Percentiles rank a stretch among this genome's conserved stretches.
Evolutionary conservation across 495 filamentous ascomycete species (phyloP).

Genomic region (Parathielavia appendiculata): DNA sequence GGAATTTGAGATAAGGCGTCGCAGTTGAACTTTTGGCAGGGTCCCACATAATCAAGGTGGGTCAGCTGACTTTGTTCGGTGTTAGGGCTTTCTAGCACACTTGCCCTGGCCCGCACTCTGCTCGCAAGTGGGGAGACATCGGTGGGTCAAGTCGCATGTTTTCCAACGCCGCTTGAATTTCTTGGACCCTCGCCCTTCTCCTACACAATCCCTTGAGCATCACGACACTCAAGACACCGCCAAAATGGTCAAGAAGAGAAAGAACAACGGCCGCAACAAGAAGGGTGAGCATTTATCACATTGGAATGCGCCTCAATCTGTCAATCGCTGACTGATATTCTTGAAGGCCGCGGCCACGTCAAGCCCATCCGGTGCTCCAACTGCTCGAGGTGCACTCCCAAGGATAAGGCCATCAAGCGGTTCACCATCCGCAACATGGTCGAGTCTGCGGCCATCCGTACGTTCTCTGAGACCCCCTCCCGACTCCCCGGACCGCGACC

Average conservation of each 20-base stretch:
- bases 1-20: conserved; percentile 23
- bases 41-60: conserved; percentile 27
- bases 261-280: conserved; percentile 99
- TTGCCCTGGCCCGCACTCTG: conserved; percentile 25
- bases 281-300: conserved; percentile 54
- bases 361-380: conserved; percentile 99
- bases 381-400: conserved; percentile 99
- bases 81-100: conserved; percentile 27
- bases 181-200: conserved; percentile 25
- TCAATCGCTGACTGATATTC: conserved; percentile 14
- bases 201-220: conserved; percentile 31
- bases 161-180: conserved; percentile 29
- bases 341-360: conserved; percentile 76
- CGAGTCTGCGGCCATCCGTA: conserved; percentile 98
- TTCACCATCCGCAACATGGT: conserved; percentile 99
- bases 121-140: conserved; percentile 8
- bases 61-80: conserved; percentile 27
- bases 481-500: background rate
- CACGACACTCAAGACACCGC: conserved; percentile 51
- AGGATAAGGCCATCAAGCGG: conserved; percentile 99
- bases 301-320: background rate
- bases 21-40: conserved; percentile 30
- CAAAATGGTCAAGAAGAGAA: conserved; percentile 99
- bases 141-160: conserved; percentile 22
- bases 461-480: conserved; percentile 39